Conservation (phyloP, 163 green algal species). For the Volvox carteri region DNA sequence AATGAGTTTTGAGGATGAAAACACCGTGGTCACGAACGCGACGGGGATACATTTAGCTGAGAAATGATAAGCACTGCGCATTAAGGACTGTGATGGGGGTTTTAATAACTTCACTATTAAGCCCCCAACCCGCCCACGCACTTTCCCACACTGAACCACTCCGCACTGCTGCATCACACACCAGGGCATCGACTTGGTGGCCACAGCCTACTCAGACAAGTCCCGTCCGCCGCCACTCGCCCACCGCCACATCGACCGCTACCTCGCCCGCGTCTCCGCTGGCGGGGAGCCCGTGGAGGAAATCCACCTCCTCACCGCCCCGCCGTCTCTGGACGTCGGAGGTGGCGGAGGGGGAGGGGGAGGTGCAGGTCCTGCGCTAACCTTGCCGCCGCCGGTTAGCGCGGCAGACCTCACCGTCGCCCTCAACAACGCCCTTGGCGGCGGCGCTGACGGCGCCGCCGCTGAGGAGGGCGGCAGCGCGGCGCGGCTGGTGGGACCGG, state of each 20-base stretch:
- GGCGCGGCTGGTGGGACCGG: conserved; percentile 56
- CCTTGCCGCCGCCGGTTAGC: not conserved
- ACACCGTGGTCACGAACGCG: too few relatives aligned
- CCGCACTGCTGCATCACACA: too few relatives aligned
- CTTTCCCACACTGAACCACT: too few relatives aligned
- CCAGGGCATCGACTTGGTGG: conserved; percentile 74
- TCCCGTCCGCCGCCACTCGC: conserved; percentile 71
- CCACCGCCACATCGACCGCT: conserved; percentile 64
- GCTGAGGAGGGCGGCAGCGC: conserved; percentile 7
- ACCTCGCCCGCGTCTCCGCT: conserved; percentile 57
- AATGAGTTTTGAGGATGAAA: too few relatives aligned
- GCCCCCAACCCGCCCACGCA: too few relatives aligned
- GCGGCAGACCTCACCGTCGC: not conserved
- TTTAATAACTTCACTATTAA: too few relatives aligned
- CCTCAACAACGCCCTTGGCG: not conserved
- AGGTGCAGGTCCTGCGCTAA: too few relatives aligned
- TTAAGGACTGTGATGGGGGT: too few relatives aligned
- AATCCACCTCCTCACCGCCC: conserved; percentile 16
- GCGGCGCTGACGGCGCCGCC: not conserved
- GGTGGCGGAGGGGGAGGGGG: too few relatives aligned
- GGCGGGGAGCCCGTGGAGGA: conserved; percentile 55
- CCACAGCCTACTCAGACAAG: conserved; percentile 72
- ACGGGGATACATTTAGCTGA: too few relatives aligned
- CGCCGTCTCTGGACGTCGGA: not conserved
- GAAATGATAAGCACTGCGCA: too few relatives aligned